Evolutionary conservation across 345 rosid species (phyloP).

Genomic region (Xanthoceras sorbifolium): DNA sequence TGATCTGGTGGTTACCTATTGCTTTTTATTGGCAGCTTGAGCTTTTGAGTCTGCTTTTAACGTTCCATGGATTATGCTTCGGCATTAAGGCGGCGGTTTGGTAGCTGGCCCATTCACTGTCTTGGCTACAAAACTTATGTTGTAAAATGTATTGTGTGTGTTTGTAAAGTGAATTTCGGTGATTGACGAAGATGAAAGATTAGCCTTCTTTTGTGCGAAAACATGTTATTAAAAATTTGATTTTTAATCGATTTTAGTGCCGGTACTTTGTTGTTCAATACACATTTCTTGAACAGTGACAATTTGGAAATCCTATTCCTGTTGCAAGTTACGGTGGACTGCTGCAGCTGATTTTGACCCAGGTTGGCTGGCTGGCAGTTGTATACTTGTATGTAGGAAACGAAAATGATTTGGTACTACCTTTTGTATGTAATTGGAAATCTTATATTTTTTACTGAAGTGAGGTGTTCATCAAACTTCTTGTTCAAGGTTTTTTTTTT

Average conservation of each 20-base stretch:
- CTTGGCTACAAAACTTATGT: background rate
- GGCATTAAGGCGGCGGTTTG: background rate
- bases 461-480: background rate
- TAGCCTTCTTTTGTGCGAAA: background rate
- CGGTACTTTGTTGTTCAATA: background rate
- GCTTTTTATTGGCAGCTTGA: background rate
- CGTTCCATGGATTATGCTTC: background rate
- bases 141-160: background rate
- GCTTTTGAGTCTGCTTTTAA: conserved; percentile 2
- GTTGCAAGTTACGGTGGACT: background rate
- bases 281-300: background rate
- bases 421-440: too few relatives aligned
- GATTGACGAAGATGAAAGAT: background rate
- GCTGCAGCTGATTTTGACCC: background rate
- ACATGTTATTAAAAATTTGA: background rate
- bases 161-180: background rate
- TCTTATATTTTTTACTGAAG: too few relatives aligned
- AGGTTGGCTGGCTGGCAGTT: background rate
- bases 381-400: background rate
- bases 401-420: background rate
- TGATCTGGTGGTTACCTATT: background rate
- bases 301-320: too few relatives aligned
- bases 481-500: too few relatives aligned
- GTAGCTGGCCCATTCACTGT: background rate
- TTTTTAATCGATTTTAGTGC: background rate